Percentiles rank a stretch among this genome's conserved stretches.
These are phyloP conservation scores for Fusarium sambucinum DNA, from an alignment of 2,329 filamentous ascomycete genomes.

Conservation along the genomic window DNA sequence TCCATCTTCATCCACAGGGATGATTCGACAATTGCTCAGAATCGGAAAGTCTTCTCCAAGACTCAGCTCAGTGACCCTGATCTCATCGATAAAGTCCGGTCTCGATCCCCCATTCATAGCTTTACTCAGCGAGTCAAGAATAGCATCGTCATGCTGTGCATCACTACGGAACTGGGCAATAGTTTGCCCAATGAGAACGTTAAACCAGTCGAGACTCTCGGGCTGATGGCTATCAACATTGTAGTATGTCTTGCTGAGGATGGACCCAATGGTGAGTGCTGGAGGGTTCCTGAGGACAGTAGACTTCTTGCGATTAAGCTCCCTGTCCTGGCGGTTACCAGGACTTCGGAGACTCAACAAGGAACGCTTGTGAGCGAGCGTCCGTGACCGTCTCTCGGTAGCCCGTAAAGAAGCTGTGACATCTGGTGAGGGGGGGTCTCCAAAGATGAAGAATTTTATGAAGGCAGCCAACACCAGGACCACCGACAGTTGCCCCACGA, in stretches of 20 bases:
- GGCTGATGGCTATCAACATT: constrained; percentile 96
- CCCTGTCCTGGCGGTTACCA: constrained; percentile 56
- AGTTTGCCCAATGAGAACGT: constrained; percentile 94
- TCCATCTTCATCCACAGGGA: constrained; percentile 87
- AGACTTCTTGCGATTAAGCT: constrained; percentile 73
- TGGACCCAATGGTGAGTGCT: constrained; percentile 88
- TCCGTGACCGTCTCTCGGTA: constrained; percentile 78
- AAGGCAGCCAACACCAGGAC: constrained; percentile 92
- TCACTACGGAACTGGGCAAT: constrained; percentile 95
- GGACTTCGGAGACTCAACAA: constrained; percentile 71
- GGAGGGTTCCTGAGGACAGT: constrained; percentile 79
- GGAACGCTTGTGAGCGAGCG: constrained; percentile 80
- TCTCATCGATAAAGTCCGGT: constrained; percentile 93
- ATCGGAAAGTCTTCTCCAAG: constrained; percentile 98
- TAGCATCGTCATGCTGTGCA: constrained; percentile 90
- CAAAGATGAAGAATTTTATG: constrained; percentile 99
- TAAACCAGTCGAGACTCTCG: constrained; percentile 98
- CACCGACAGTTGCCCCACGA: constrained; percentile 92
- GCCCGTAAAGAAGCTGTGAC: constrained; percentile 81
- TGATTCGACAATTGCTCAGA: constrained; percentile 97
- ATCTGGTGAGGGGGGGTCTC: constrained; percentile 87
- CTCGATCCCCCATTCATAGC: constrained; percentile 88
- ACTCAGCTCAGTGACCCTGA: constrained; percentile 91
- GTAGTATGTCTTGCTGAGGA: constrained; percentile 97
- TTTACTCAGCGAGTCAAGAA: constrained; percentile 85